Evolutionary conservation across 495 filamentous ascomycete genomes (phyloP).

Genomic region (Hyaloscypha hepaticicola): DNA sequence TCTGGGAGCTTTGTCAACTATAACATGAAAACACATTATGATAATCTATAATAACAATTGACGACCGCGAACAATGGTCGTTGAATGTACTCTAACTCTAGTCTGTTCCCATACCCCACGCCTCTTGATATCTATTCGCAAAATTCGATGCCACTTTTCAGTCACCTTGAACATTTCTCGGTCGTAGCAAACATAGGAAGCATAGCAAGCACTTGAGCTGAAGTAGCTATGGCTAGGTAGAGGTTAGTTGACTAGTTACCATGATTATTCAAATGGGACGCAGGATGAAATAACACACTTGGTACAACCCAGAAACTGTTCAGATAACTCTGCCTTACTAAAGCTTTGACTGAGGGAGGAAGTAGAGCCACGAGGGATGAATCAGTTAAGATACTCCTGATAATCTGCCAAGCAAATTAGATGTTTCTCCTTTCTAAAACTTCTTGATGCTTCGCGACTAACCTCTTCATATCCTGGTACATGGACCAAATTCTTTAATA

Average conservation of each 20-base stretch:
- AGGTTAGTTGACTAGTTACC: not conserved
- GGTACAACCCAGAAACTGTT: conserved; percentile 34
- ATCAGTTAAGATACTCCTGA: conserved; percentile 33
- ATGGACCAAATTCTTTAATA: conserved; percentile 22
- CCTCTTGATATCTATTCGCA: no score
- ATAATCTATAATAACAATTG: no score
- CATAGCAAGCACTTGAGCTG: conserved; percentile 7
- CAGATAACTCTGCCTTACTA: conserved; percentile 32
- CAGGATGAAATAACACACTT: conserved; percentile 29
- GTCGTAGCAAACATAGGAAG: not conserved
- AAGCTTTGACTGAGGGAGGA: conserved; percentile 15
- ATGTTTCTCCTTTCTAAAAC: not conserved
- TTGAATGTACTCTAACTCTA: no score
- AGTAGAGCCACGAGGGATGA: conserved; percentile 27
- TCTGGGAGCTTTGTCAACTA: no score
- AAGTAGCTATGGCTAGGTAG: not conserved
- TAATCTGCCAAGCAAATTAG: conserved; percentile 26
- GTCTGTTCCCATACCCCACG: no score
- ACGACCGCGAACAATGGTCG: no score
- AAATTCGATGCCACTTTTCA: not conserved
- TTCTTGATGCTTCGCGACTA: not conserved
- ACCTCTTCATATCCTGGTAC: conserved; percentile 12
- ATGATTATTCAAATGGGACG: not conserved
- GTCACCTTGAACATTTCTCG: not conserved
- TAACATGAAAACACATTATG: no score